phyloP scores from a whole-genome alignment of 192 early-diverging fungal species.

The Coemansia sp. region DNA sequence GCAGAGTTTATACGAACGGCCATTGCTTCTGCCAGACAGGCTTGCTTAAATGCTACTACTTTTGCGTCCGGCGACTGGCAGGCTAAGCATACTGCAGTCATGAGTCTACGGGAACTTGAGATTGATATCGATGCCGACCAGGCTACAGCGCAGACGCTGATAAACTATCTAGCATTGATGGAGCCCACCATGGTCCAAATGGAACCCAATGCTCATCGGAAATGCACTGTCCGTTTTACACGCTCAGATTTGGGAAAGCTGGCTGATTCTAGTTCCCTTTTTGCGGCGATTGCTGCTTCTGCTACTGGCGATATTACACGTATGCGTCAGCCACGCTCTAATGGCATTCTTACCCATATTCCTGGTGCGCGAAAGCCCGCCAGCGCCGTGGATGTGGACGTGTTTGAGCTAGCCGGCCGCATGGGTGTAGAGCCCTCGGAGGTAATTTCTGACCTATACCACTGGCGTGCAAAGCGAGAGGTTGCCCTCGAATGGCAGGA shows the following conservation, averaged over 20 bases:
- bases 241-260: conserved; percentile 34
- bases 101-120: conserved; percentile 22
- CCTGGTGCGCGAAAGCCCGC: conserved; percentile 10
- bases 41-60: neutral
- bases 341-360: conserved; percentile 2
- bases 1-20: conserved; percentile 22
- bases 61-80: neutral
- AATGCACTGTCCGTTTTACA: conserved; percentile 26
- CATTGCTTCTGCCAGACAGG: conserved; percentile 7
- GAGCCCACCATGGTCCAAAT: conserved; percentile 25
- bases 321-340: neutral
- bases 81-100: conserved; percentile 19
- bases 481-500: conserved; percentile 43
- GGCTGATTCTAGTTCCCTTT: conserved; percentile 26
- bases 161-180: conserved; percentile 36
- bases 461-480: conserved; percentile 46
- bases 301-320: neutral
- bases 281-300: conserved; percentile 23
- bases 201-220: conserved; percentile 40
- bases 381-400: conserved; percentile 14
- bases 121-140: conserved; percentile 30
- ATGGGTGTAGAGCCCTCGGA: conserved; percentile 16
- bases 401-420: conserved; percentile 29
- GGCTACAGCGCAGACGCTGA: conserved; percentile 33
- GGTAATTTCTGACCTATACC: conserved; percentile 32